Percentiles rank a stretch among this genome's conserved stretches.
Evolutionary conservation across 352 stramenopile species (phyloP).

Genomic region (Phytopythium ostracodes): DNA sequence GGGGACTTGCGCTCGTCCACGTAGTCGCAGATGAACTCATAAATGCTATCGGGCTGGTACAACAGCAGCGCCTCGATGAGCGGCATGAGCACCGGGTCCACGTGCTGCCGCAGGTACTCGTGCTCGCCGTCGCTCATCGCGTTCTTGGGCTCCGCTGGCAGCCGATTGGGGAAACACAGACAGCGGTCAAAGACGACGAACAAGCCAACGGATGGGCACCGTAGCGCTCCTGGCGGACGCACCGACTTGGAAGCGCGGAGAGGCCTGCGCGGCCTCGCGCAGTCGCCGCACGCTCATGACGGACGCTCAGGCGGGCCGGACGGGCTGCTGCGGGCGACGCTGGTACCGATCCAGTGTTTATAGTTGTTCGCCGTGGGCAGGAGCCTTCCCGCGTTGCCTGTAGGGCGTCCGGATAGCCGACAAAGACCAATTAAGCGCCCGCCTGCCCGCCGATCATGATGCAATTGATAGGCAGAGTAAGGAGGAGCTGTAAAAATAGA

Average conservation of each 20-base stretch:
- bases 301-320: not conserved
- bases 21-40: constrained; percentile 81
- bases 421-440: not conserved
- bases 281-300: constrained; percentile 5
- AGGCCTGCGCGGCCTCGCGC: constrained; percentile 4
- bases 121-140: constrained; percentile 51
- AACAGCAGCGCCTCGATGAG: constrained; percentile 76
- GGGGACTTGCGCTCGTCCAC: constrained; percentile 48
- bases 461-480: not conserved
- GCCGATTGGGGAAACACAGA: too few species aligned
- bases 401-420: not conserved
- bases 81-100: constrained; percentile 80
- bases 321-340: not conserved
- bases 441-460: not conserved
- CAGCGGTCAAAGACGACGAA: too few species aligned
- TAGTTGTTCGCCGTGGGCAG: not conserved
- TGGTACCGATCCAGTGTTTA: not conserved
- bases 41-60: constrained; percentile 76
- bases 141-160: not conserved
- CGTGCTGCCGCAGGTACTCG: constrained; percentile 72
- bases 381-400: not conserved
- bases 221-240: not conserved
- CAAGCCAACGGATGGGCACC: too few species aligned
- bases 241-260: constrained; percentile 8
- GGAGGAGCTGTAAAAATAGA: constrained; percentile 4